Conservation (phyloP, 192 early-diverging fungal genomes). For the Podila horticola region DNA sequence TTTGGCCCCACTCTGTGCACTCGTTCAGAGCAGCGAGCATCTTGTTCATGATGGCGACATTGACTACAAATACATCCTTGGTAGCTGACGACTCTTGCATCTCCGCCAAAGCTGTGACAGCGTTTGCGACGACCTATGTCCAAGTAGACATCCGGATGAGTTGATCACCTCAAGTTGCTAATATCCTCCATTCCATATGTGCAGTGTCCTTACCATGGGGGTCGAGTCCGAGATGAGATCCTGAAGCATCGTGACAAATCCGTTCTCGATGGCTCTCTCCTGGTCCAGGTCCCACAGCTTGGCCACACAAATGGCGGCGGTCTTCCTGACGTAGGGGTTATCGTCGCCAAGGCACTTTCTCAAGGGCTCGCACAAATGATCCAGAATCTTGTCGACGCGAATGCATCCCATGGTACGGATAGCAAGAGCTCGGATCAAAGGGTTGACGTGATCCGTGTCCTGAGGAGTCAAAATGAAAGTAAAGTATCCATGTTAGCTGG, state of each 20-base stretch:
- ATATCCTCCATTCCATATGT: background rate
- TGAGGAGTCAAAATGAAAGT: slow-evolving; percentile 12
- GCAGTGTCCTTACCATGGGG: slow-evolving; percentile 80
- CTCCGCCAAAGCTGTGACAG: slow-evolving; percentile 90
- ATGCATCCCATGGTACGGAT: slow-evolving; percentile 99
- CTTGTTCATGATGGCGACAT: slow-evolving; percentile 75
- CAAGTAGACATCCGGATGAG: background rate
- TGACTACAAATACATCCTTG: slow-evolving; percentile 82
- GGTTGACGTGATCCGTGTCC: slow-evolving; percentile 96
- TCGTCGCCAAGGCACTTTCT: slow-evolving; percentile 91
- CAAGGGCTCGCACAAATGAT: slow-evolving; percentile 92
- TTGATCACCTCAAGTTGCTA: no score
- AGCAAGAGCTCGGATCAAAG: slow-evolving; percentile 93
- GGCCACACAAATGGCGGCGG: slow-evolving; percentile 94
- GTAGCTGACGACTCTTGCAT: slow-evolving; percentile 82
- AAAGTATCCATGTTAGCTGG: background rate
- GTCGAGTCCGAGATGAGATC: slow-evolving; percentile 94
- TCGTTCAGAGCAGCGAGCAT: slow-evolving; percentile 96
- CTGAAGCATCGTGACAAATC: slow-evolving; percentile 86
- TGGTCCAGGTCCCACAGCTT: slow-evolving; percentile 95
- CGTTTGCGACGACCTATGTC: slow-evolving; percentile 87
- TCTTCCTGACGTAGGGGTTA: slow-evolving; percentile 98
- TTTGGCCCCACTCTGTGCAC: slow-evolving; percentile 99
- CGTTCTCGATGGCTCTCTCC: slow-evolving; percentile 89
- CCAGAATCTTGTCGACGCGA: slow-evolving; percentile 94